These are phyloP conservation scores for Metschnikowia kofuensis DNA, from an alignment of 805 yeast genomes.

Conservation along the genomic window DNA sequence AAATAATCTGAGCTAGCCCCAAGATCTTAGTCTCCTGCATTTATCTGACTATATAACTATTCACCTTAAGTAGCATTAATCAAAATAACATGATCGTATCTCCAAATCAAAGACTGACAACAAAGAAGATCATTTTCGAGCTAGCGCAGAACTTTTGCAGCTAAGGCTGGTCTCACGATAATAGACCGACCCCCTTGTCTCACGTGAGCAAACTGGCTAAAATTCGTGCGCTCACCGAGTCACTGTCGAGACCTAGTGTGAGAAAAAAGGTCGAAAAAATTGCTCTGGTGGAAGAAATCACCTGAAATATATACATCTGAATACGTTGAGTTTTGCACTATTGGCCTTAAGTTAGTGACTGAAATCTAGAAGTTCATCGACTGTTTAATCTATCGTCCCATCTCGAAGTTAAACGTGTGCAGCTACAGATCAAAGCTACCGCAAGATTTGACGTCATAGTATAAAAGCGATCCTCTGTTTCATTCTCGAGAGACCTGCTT, in stretches of 20 bases:
- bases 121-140: no score
- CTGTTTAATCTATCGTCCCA: not conserved
- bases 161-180: not conserved
- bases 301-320: not conserved
- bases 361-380: not conserved
- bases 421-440: conserved; percentile 1
- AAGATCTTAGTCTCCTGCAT: no score
- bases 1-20: no score
- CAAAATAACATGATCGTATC: no score
- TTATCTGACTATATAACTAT: no score
- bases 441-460: conserved; percentile 6
- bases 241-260: conserved; percentile 9
- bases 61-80: no score
- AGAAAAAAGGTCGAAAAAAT: conserved; percentile 11
- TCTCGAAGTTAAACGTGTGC: conserved; percentile 4
- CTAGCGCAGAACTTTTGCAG: not conserved
- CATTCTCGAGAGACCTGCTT: conserved; percentile 1
- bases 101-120: no score
- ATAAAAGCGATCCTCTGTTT: conserved; percentile 7
- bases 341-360: conserved; percentile 5
- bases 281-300: not conserved
- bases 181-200: not conserved
- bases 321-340: not conserved
- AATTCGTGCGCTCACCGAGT: conserved; percentile 15
- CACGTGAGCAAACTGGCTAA: conserved; percentile 9